Base-by-base conservation (phyloP, 331 rosid genomes). In the Rosa hybrid region DNA sequence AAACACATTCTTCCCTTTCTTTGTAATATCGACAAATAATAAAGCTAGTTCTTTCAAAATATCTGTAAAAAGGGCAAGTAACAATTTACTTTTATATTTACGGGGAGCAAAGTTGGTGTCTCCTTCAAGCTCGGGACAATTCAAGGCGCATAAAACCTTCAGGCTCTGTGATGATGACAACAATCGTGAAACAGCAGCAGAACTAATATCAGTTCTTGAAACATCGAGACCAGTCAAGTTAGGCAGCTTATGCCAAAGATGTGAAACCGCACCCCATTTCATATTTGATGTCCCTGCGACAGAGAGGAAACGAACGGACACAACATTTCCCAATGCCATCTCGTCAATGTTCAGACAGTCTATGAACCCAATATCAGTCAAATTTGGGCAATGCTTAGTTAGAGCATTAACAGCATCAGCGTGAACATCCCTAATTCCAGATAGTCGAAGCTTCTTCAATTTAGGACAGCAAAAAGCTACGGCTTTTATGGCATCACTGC, bases 401-500 rank as follows among this genome's bases (percentile, higher is more conserved):
- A 96, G 73, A 51, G 97, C 92, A 86, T 85, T 90, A 50, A 92
- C 89, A 27, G 98, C 93, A 86, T 96, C 99, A 23, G 87, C 90
- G 50, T 89, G 89, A 45, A 96, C 94, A 56, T 96, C 99, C 87
- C 89, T 88, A 60, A 93, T 88, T 70, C 99, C 99, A 0, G 99
- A 93, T 49, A 96, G 94, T 71, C 98, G 81, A 73, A 96, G 95
- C 81, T 86, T 96, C 81, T 78, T 88, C 88, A 96, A 78, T 85
- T 79, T 83, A 71, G 86, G 88, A 83, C 98, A 96, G 84, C 99
- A 96, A 86, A 88, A 81, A 45, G 98, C 98, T 72, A 92, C 86
- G 76, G 92, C 88, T 83, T 89, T 93, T 71, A 96, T 92, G 82
- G 99, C 98, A 90, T 96, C 99, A 81, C 99, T 92, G 72, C 94